phyloP scores from a whole-genome alignment of 306 rosid species.

The Corylus avellana region DNA sequence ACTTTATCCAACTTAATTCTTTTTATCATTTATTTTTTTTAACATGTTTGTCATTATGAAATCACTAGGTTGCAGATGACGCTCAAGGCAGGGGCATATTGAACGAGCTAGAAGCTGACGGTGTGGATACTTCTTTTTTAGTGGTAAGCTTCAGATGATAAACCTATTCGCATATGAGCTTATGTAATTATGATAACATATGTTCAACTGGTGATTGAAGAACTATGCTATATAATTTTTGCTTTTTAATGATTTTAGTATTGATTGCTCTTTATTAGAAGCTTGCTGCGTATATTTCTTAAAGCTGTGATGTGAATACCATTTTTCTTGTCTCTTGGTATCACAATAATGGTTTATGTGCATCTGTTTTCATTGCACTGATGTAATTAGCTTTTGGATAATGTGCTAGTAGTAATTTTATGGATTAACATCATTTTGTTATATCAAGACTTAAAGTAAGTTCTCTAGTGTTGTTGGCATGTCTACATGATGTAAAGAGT shows the following conservation, averaged over 20 bases:
- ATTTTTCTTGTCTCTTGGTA: neutral
- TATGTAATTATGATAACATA: neutral
- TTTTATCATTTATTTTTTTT: conserved; percentile 13
- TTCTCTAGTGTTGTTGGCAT: neutral
- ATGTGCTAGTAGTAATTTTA: neutral
- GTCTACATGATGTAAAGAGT: neutral
- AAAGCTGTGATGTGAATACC: neutral
- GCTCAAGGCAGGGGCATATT: conserved; percentile 74
- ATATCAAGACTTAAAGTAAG: neutral
- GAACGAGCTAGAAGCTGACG: conserved; percentile 73
- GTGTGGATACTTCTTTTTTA: conserved; percentile 76
- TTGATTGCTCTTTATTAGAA: neutral
- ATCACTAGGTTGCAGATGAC: conserved; percentile 70
- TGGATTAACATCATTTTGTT: neutral
- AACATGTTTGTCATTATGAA: conserved; percentile 26
- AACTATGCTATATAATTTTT: neutral
- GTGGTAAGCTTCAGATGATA: conserved; percentile 49
- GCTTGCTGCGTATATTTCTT: neutral
- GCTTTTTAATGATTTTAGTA: neutral
- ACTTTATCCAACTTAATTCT: neutral
- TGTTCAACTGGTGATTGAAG: neutral
- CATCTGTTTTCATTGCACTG: neutral
- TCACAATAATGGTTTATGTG: neutral
- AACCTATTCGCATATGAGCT: conserved; percentile 6
- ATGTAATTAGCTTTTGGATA: neutral